Percentiles rank a stretch among this genome's conserved stretches.
These are phyloP conservation scores for Balakata baccata DNA, from an alignment of 345 rosid species.

Conservation along the genomic window DNA sequence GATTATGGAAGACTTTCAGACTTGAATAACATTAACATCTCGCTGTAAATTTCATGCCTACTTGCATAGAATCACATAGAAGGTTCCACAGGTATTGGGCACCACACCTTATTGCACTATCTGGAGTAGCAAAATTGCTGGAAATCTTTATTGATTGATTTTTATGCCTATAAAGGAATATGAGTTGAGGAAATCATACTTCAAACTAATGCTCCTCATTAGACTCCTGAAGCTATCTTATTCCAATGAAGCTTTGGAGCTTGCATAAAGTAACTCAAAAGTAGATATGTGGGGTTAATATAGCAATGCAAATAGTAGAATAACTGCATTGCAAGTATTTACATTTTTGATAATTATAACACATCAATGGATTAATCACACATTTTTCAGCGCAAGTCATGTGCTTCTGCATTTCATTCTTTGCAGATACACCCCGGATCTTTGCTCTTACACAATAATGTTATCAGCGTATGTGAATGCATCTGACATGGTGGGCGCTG, in stretches of 20 bases:
- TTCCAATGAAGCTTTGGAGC: background rate
- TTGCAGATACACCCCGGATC: conserved; percentile 70
- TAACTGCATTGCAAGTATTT: background rate
- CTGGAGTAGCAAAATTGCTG: background rate
- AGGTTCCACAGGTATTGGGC: too few relatives aligned
- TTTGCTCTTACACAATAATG: conserved; percentile 91
- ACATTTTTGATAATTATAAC: background rate
- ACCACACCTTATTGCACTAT: background rate
- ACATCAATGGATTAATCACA: background rate
- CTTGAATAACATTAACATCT: background rate
- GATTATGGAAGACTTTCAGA: background rate
- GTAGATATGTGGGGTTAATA: too few relatives aligned
- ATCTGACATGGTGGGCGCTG: conserved; percentile 90
- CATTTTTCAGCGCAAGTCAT: background rate
- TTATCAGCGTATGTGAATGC: conserved; percentile 87
- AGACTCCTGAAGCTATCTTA: background rate
- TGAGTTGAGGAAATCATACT: background rate
- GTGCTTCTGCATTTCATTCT: background rate
- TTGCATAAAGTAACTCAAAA: too few relatives aligned
- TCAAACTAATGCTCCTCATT: background rate
- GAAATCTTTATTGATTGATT: background rate
- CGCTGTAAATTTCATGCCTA: background rate
- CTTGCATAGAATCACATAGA: background rate
- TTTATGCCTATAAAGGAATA: background rate
- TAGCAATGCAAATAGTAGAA: too few relatives aligned